Conservation (phyloP, 192 early-diverging fungal genomes). For the Rhizoclosmatium sp. region DNA sequence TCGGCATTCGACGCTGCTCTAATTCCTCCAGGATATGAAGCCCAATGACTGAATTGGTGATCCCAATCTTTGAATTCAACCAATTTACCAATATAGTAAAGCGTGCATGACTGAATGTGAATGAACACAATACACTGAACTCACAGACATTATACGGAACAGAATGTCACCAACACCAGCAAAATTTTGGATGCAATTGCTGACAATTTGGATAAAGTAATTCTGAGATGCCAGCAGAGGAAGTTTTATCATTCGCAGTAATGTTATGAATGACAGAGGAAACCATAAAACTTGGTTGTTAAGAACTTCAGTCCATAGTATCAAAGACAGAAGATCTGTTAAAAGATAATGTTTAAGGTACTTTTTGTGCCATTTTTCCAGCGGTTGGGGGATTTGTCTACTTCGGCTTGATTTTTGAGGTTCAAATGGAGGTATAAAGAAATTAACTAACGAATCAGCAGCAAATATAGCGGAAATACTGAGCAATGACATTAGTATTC, state of each 20-base stretch:
- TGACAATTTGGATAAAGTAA: not conserved
- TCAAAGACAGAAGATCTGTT: not conserved
- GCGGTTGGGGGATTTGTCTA: not conserved
- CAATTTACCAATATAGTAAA: constrained; percentile 26
- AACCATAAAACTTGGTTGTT: not conserved
- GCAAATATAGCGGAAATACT: not conserved
- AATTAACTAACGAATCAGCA: not conserved
- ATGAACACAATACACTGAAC: constrained; percentile 27
- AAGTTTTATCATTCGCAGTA: not conserved
- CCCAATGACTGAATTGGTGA: not conserved
- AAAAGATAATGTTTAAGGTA: not conserved
- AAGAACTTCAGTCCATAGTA: constrained; percentile 9
- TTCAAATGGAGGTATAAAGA: not conserved
- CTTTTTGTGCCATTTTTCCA: not conserved
- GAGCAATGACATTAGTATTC: not conserved
- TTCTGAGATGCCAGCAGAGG: not conserved
- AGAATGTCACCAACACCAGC: constrained; percentile 27
- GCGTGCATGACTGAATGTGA: constrained; percentile 39
- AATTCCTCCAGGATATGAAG: not conserved
- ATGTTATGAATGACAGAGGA: not conserved
- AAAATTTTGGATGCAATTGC: constrained; percentile 14
- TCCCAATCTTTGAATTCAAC: constrained; percentile 1
- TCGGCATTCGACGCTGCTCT: not conserved
- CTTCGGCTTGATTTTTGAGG: not conserved
- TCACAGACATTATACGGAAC: not conserved